phyloP scores from a whole-genome alignment of 805 yeast species.

The Yamadazyma ubonensis region DNA sequence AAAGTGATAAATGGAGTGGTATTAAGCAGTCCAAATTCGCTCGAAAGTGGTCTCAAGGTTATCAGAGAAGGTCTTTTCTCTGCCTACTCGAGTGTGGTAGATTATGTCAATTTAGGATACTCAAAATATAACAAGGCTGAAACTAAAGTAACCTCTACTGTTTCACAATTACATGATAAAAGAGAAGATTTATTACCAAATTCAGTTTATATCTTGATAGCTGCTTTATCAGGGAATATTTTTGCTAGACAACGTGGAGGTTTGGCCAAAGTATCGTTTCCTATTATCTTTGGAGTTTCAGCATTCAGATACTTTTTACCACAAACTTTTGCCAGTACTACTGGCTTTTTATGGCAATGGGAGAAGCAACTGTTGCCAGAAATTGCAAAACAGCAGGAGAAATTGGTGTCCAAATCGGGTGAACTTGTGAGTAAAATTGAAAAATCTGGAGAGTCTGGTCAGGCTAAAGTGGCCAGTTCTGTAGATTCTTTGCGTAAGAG shows the following conservation, averaged over 20 bases:
- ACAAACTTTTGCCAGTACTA: constrained; percentile 62
- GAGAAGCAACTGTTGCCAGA: constrained; percentile 63
- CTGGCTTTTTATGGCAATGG: constrained; percentile 53
- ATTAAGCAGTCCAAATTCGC: constrained; percentile 48
- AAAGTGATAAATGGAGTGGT: constrained; percentile 54
- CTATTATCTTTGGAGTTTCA: constrained; percentile 57
- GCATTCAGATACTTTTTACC: constrained; percentile 75
- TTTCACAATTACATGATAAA: constrained; percentile 61
- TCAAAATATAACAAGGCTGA: constrained; percentile 57
- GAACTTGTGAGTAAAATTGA: constrained; percentile 45
- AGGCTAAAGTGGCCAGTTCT: constrained; percentile 33
- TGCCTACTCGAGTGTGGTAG: constrained; percentile 24
- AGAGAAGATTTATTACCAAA: constrained; percentile 73
- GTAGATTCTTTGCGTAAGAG: constrained; percentile 41
- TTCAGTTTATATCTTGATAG: constrained; percentile 63
- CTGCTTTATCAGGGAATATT: constrained; percentile 70
- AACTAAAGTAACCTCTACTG: constrained; percentile 58
- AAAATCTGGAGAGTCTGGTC: constrained; percentile 39
- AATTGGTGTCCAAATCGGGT: constrained; percentile 45
- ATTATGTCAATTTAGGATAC: constrained; percentile 48
- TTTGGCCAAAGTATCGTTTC: constrained; percentile 53
- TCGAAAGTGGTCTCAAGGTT: constrained; percentile 49
- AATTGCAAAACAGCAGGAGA: constrained; percentile 61
- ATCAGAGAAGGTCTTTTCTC: constrained; percentile 40
- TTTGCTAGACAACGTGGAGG: constrained; percentile 66